Evolutionary conservation across 805 yeast genomes (phyloP).

Genomic region (Metschnikowia santaceciliae): DNA sequence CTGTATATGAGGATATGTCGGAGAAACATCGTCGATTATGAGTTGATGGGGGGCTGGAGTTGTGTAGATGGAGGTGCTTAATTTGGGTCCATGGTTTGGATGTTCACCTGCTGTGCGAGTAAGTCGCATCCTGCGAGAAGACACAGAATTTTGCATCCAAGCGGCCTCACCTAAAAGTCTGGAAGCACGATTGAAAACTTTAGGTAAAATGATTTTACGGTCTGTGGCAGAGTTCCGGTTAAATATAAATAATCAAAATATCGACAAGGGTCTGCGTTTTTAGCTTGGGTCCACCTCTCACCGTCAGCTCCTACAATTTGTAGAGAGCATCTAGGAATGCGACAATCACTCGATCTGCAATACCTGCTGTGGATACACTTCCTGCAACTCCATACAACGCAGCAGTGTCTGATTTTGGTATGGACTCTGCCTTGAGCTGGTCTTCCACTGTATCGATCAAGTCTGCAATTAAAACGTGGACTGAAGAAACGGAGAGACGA

Average conservation of each 20-base stretch:
- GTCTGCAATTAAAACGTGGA: constrained; percentile 56
- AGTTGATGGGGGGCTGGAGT: not conserved
- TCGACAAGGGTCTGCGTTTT: not conserved
- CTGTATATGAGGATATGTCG: not conserved
- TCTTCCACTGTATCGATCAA: constrained; percentile 44
- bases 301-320: constrained; percentile 32
- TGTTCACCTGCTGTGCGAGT: not conserved
- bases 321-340: constrained; percentile 82
- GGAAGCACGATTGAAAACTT: too few relatives aligned
- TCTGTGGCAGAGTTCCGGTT: too few relatives aligned
- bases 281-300: not conserved
- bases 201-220: too few relatives aligned
- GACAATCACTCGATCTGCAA: constrained; percentile 74
- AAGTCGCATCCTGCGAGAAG: not conserved
- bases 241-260: too few relatives aligned
- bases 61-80: not conserved
- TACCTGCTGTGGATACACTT: constrained; percentile 74
- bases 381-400: constrained; percentile 96
- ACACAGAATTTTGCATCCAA: not conserved
- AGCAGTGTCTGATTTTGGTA: constrained; percentile 58
- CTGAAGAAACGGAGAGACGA: constrained; percentile 55
- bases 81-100: not conserved
- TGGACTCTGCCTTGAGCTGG: constrained; percentile 26
- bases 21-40: not conserved
- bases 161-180: not conserved